Percentiles rank a stretch among this genome's conserved stretches.
Evolutionary conservation across 2,329 filamentous ascomycete species (phyloP).

Genomic region (Fusarium domesticum): DNA sequence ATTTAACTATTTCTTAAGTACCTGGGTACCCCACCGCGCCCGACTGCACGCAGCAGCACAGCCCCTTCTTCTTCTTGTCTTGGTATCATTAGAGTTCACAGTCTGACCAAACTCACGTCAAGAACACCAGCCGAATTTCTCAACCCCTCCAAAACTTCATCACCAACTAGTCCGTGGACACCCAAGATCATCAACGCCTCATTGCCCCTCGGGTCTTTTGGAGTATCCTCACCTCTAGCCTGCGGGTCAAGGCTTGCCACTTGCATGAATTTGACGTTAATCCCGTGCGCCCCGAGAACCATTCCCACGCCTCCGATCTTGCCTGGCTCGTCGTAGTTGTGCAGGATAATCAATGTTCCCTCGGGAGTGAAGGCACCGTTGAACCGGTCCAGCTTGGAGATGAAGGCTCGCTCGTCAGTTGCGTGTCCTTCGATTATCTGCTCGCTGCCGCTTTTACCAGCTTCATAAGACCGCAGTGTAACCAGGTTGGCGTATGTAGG

Average conservation of each 20-base stretch:
- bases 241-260: slow-evolving; percentile 53
- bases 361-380: slow-evolving; percentile 69
- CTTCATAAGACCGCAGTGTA: slow-evolving; percentile 57
- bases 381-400: slow-evolving; percentile 71
- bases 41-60: neutral
- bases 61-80: neutral
- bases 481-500: slow-evolving; percentile 68
- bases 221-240: slow-evolving; percentile 22
- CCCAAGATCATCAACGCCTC: slow-evolving; percentile 83
- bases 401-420: slow-evolving; percentile 61
- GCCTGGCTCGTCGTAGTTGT: slow-evolving; percentile 78
- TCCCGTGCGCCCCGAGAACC: slow-evolving; percentile 63
- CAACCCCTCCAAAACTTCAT: slow-evolving; percentile 51
- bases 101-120: slow-evolving; percentile 51
- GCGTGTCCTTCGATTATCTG: slow-evolving; percentile 65
- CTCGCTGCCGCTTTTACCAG: slow-evolving; percentile 30
- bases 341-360: slow-evolving; percentile 71
- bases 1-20: neutral
- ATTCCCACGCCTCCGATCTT: slow-evolving; percentile 79
- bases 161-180: slow-evolving; percentile 62
- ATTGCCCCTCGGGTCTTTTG: slow-evolving; percentile 40
- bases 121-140: slow-evolving; percentile 51
- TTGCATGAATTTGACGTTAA: slow-evolving; percentile 81
- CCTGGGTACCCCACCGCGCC: neutral
- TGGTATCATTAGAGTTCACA: slow-evolving; percentile 29